phyloP scores from a whole-genome alignment of 805 yeast genomes.

The Candida glaebosa region DNA sequence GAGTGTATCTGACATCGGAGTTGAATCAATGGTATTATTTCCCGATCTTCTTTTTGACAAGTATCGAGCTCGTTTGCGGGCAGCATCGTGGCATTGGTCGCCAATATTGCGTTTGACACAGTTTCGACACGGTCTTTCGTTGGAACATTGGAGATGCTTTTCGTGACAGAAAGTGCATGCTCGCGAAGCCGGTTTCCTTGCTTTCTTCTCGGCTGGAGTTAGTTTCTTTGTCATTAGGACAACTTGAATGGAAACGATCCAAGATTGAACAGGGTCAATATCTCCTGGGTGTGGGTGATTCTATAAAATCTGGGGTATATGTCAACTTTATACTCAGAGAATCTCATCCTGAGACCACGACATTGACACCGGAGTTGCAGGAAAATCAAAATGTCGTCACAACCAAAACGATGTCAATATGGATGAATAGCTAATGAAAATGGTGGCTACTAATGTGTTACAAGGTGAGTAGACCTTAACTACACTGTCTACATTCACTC shows the following conservation, averaged over 20 bases:
- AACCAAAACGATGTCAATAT: too few relatives aligned
- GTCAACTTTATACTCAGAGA: not conserved
- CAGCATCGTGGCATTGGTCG: slow-evolving; percentile 54
- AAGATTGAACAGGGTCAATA: not conserved
- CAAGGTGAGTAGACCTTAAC: too few relatives aligned
- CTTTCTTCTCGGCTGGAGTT: slow-evolving; percentile 48
- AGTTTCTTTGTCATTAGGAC: slow-evolving; percentile 58
- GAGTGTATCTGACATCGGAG: slow-evolving; percentile 2
- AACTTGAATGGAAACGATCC: not conserved
- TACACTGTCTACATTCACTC: too few relatives aligned
- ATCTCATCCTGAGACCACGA: not conserved
- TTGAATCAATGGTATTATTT: not conserved
- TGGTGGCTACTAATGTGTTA: too few relatives aligned
- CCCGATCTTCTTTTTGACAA: slow-evolving; percentile 13
- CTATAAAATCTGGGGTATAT: slow-evolving; percentile 2
- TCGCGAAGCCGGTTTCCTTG: slow-evolving; percentile 58
- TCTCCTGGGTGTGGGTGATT: not conserved
- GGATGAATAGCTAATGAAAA: too few relatives aligned
- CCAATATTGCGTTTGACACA: slow-evolving; percentile 61
- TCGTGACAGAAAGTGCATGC: slow-evolving; percentile 74
- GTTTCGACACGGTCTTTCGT: slow-evolving; percentile 66
- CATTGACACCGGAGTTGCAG: not conserved
- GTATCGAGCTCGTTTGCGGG: slow-evolving; percentile 49
- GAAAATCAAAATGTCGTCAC: not conserved
- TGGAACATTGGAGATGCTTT: slow-evolving; percentile 72